Base-by-base conservation (phyloP, 768 basidiomycete species). In the Lactifluus volemus region DNA sequence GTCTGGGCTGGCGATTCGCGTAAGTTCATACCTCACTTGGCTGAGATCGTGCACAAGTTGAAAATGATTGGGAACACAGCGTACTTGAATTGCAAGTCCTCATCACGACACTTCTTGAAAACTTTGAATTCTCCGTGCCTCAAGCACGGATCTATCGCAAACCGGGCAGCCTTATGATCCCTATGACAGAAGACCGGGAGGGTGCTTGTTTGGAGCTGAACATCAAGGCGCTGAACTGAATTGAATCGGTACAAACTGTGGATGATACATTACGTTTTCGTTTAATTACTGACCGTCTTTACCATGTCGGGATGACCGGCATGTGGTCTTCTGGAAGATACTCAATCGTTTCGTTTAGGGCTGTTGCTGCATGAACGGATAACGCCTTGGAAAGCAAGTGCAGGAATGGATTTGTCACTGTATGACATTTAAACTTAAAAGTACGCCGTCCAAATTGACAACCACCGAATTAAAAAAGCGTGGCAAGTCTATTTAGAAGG, bases 1-100 rank as follows among this genome's bases (percentile, higher is more conserved):
- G 64, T 52, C 42, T 65, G 1, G 63, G 63, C 15, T 64, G 64
- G 63, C 45, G 48, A 48, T 65, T 60, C 47, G 30, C 62, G 64
- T 65, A 47, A 44, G 64, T 17, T 15, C 44, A 48, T 10, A 14
- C 11, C 29, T 1, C 25, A 15, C n/a, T 14, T n/a, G 12, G 15
- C 11, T 19, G 21, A 41, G 14, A 11, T 17, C 5, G 41, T 17
- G 41, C 41, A 17, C 8, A 11, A 15, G 55, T 34, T 30, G 38
- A 29, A 29, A 7, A 17, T 19, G 15, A n/a, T 17, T 53, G 45
- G 50, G 53, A 39, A 32, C 19, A 6, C 25, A 65, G 64, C n/a
- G 51, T 64, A 5, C 50, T 65, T 15, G 64, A 65, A 48, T 32
- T 65, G 25, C 25, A 53, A 25, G 45, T 55, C 19, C 39, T 65